phyloP scores from a whole-genome alignment of 192 early-diverging fungal genomes.

The Coemansia sp. region DNA sequence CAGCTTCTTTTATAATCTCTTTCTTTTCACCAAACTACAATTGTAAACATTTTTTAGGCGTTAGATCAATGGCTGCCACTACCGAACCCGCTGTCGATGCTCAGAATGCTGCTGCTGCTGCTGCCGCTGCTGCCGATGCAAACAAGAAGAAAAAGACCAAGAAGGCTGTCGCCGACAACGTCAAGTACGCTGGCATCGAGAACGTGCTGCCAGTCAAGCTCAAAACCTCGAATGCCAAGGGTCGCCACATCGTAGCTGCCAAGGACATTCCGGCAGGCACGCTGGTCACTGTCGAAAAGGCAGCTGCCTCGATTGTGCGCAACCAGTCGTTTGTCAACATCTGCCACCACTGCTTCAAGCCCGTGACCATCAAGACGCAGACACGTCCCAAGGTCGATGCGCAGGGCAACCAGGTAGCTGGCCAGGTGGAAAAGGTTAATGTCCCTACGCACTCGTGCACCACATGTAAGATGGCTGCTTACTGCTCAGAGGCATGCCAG shows the following conservation, averaged over 20 bases:
- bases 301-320: slow-evolving; percentile 59
- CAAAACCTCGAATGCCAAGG: slow-evolving; percentile 58
- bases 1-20: not conserved
- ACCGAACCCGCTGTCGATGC: slow-evolving; percentile 51
- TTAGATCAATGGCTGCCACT: slow-evolving; percentile 39
- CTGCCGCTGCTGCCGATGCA: slow-evolving; percentile 14
- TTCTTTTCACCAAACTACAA: not conserved
- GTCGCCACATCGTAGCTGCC: slow-evolving; percentile 57
- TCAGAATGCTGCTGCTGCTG: slow-evolving; percentile 11
- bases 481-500: slow-evolving; percentile 62
- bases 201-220: slow-evolving; percentile 36
- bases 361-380: slow-evolving; percentile 42
- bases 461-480: slow-evolving; percentile 58
- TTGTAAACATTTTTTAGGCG: not conserved
- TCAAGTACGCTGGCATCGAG: slow-evolving; percentile 45
- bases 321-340: slow-evolving; percentile 56
- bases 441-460: slow-evolving; percentile 35
- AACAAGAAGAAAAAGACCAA: slow-evolving; percentile 54
- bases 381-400: slow-evolving; percentile 50
- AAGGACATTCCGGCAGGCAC: slow-evolving; percentile 54
- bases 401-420: slow-evolving; percentile 31
- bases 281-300: slow-evolving; percentile 55
- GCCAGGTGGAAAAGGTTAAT: slow-evolving; percentile 29
- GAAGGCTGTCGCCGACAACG: slow-evolving; percentile 54
- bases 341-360: slow-evolving; percentile 59